phyloP scores from a whole-genome alignment of 257 asterid genomes.

The Datura wrightii region DNA sequence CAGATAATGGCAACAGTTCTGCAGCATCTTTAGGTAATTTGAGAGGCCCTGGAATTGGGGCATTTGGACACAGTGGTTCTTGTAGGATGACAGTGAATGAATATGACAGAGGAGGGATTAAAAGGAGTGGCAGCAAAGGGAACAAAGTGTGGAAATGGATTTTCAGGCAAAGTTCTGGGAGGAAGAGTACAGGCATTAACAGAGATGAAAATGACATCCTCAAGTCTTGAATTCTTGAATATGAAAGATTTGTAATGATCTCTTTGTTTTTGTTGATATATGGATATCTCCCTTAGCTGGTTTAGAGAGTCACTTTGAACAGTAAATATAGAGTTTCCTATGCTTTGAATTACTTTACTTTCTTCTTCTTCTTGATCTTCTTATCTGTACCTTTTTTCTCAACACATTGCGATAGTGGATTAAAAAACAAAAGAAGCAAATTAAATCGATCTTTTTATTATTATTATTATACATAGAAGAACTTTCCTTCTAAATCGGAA shows the following conservation, averaged over 20 bases:
- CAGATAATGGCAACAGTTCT: too few species aligned
- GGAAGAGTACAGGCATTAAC: slow-evolving; percentile 45
- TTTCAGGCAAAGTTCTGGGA: slow-evolving; percentile 61
- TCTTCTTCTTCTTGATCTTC: neutral
- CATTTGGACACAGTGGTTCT: slow-evolving; percentile 43
- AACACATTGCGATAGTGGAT: too few species aligned
- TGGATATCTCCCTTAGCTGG: neutral
- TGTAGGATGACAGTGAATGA: slow-evolving; percentile 56
- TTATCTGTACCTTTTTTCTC: too few species aligned
- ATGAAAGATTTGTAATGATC: neutral
- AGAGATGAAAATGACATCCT: slow-evolving; percentile 37
- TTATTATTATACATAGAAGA: too few species aligned
- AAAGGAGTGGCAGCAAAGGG: slow-evolving; percentile 51
- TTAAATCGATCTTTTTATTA: too few species aligned
- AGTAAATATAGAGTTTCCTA: neutral
- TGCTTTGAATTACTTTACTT: neutral
- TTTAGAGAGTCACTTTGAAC: neutral
- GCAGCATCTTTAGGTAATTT: too few species aligned
- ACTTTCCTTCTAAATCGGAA: too few species aligned
- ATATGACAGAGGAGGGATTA: slow-evolving; percentile 38
- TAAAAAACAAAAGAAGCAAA: too few species aligned
- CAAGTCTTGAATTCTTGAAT: slow-evolving; percentile 32
- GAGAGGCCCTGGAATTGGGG: too few species aligned
- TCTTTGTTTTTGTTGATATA: neutral
- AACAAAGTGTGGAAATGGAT: slow-evolving; percentile 90